Percentiles rank a stretch among this genome's conserved stretches.
phyloP scores from a whole-genome alignment of 108 stramenopile species.

The Epipyxis sp. region DNA sequence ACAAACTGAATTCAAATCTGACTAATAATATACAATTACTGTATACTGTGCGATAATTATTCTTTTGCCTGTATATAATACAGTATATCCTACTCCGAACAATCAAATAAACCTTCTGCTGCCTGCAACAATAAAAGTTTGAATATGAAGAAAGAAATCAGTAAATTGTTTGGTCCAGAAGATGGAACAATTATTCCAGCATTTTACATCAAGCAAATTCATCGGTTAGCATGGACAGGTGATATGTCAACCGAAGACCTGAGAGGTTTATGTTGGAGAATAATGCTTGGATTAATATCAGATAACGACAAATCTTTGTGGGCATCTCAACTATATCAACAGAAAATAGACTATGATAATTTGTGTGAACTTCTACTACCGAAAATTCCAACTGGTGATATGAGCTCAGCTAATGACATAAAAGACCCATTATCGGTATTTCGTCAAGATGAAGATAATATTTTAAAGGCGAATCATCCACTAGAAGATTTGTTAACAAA shows the following conservation, averaged over 20 bases:
- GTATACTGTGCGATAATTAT: too few species aligned
- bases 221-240: not conserved
- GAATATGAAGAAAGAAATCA: not conserved
- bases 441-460: conserved; percentile 9
- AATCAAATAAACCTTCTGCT: too few species aligned
- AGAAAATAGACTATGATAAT: not conserved
- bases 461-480: not conserved
- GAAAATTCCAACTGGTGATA: not conserved
- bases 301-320: not conserved
- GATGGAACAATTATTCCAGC: not conserved
- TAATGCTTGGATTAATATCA: conserved; percentile 24
- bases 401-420: not conserved
- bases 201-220: not conserved
- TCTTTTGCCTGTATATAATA: too few species aligned
- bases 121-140: too few species aligned
- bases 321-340: not conserved
- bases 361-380: not conserved
- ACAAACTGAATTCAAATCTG: too few species aligned
- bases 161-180: conserved; percentile 11
- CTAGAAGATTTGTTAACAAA: too few species aligned
- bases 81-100: too few species aligned
- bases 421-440: too few species aligned
- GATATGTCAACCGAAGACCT: not conserved
- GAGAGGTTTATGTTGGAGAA: conserved; percentile 21
- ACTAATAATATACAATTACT: too few species aligned